A percentile compares a stretch with the other conserved stretches of the same genome.
Evolutionary conservation across 768 basidiomycete species (phyloP).

Genomic region (Kwoniella europaea): DNA sequence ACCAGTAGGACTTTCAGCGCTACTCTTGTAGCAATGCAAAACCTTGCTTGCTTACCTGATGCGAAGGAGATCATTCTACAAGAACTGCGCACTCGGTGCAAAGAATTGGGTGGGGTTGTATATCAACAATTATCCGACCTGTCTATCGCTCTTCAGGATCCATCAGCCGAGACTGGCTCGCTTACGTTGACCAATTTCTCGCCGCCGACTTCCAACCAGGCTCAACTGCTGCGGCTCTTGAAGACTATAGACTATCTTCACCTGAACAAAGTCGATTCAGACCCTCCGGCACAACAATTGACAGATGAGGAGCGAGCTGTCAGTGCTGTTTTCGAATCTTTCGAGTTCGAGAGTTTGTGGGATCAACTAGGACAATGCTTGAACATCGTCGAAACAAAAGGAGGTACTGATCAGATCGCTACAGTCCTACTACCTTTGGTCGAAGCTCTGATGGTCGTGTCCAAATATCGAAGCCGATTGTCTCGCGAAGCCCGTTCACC

Average conservation of each 20-base stretch:
- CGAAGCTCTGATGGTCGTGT: conserved; percentile 97
- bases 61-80: conserved; percentile 86
- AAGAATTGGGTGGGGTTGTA: conserved; percentile 80
- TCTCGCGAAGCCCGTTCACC: conserved; percentile 40
- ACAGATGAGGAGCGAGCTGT: conserved; percentile 67
- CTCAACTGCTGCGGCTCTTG: conserved; percentile 90
- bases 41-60: conserved; percentile 84
- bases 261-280: conserved; percentile 42
- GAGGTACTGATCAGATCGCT: conserved; percentile 82
- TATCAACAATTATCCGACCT: conserved; percentile 79
- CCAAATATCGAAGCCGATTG: conserved; percentile 73
- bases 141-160: conserved; percentile 67
- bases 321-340: conserved; percentile 84
- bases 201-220: conserved; percentile 88
- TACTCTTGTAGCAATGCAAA: conserved; percentile 86
- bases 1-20: conserved; percentile 95
- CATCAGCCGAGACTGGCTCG: conserved; percentile 62
- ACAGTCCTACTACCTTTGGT: conserved; percentile 92
- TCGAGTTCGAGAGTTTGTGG: conserved; percentile 90
- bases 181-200: conserved; percentile 88
- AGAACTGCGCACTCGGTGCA: conserved; percentile 82
- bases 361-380: conserved; percentile 86
- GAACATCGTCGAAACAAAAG: conserved; percentile 75
- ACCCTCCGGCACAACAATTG: conserved; percentile 31
- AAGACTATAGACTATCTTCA: conserved; percentile 98